phyloP scores from a whole-genome alignment of 257 asterid species.

The Solanum virginianum region DNA sequence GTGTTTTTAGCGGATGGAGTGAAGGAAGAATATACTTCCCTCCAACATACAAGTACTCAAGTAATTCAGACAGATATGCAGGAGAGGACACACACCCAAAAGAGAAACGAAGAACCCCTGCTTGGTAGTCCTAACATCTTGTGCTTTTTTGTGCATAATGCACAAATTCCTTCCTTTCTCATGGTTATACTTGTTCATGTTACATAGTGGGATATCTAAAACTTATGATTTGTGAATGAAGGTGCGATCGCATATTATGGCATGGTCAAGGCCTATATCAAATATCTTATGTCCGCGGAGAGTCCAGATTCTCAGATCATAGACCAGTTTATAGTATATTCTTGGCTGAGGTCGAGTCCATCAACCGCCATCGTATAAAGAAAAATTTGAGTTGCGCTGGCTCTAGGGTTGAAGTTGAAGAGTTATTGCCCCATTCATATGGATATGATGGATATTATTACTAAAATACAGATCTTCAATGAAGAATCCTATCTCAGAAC shows the following conservation, averaged over 20 bases:
- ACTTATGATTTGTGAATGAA: slow-evolving; percentile 15
- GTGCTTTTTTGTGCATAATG: background rate
- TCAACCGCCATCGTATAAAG: slow-evolving; percentile 45
- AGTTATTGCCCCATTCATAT: slow-evolving; percentile 54
- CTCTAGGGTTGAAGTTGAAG: slow-evolving; percentile 87
- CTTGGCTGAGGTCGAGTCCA: slow-evolving; percentile 81
- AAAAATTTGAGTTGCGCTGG: slow-evolving; percentile 56
- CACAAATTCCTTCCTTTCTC: background rate
- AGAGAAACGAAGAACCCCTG: slow-evolving; percentile 88
- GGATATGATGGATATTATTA: slow-evolving; percentile 34
- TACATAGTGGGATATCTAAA: background rate
- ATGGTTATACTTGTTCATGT: background rate
- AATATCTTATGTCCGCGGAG: slow-evolving; percentile 89
- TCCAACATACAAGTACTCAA: slow-evolving; percentile 82
- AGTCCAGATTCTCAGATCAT: slow-evolving; percentile 90
- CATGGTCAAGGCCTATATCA: slow-evolving; percentile 82
- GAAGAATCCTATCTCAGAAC: background rate
- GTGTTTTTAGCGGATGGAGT: slow-evolving; percentile 75
- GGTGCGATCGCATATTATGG: slow-evolving; percentile 99
- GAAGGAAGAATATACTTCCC: slow-evolving; percentile 89
- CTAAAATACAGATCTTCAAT: slow-evolving; percentile 8
- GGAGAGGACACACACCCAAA: slow-evolving; percentile 69
- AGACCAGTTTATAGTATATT: slow-evolving; percentile 77
- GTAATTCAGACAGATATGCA: slow-evolving; percentile 76
- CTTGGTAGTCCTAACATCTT: slow-evolving; percentile 45